Base-by-base conservation (phyloP, 2,329 filamentous ascomycete genomes). In the Esteya vermicola region DNA sequence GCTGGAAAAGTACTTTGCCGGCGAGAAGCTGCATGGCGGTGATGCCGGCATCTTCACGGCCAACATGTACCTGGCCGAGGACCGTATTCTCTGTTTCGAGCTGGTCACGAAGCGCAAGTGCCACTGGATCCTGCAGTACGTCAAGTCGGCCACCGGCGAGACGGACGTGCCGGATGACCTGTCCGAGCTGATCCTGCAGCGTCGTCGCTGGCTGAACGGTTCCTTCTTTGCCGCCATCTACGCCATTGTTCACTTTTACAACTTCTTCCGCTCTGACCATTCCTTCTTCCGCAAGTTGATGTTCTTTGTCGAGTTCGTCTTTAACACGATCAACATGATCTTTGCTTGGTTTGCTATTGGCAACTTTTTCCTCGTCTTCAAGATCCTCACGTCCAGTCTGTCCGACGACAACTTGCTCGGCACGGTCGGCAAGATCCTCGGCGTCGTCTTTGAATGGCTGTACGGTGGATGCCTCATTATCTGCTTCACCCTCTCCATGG, bases 341-440 rank as follows among this genome's bases (percentile, higher is more conserved):
- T 98, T 96, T 58, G 88, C 91, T 39, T 98, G 91, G 91, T 96
- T 98, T 56, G 85, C 82, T 52, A 91, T 96, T 54, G 83, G 91
- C 55, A 98, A 98, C 64, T 98, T 98, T 72, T 98, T 96, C 72
- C 65, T 98, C 54, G 89, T 98, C 50, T 98, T 98, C 68, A 88
- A 88, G 59, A 96, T 98, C 56, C 67, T 98, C 48, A 96, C 89
- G 1, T 81, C 78, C 10, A 94, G 88, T 52, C 67, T 98, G 48
- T 81, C 85, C 34, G 69, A 73, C 21, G 51, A 63, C 0, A 59
- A 71, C 25, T 70, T 95, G 21, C 71, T 95, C 2, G 85, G 86
- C 36, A 78, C 72, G 5, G 75, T 75, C 9, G 91, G 91, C 40
- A 75, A 75, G 30, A 77, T 94, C 43, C 68, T 98, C 2, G 82